Evolutionary conservation across 148 eudicot genomes (phyloP), one percentile per base, ranked within the genome.

Genomic region (Camellia japonica): DNA sequence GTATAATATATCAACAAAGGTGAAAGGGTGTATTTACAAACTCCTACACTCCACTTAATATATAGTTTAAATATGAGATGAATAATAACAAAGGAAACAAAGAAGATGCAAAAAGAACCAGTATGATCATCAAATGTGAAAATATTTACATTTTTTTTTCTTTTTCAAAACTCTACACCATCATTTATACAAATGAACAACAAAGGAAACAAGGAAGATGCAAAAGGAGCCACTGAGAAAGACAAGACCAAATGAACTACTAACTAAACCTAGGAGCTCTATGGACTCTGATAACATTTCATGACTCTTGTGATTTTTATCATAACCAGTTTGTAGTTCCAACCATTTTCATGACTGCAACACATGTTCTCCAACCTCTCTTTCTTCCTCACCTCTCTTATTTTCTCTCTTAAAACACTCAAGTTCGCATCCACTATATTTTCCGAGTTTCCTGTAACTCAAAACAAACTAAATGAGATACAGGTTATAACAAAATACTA

Each of bases 341-440:
- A 71, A 43, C 74, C 74, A 18, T 71, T 71, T 47, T 71, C 16
- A 5, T 3, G 14, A 3, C 60, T 56, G 12, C 60, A 9, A 56
- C 60, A 56, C 52, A 49, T 1, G 38, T 46, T 8, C 55, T n/a
- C 58, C 74, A 47, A 71, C 15, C 42, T 0, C 74, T 71, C 74
- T 20, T 19, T 49, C 58, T 71, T 71, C 41, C 42, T 49, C 55
- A 71, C 18, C 16, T 71, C 74, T 47, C 41, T 49, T 49, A 71
- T 71, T 71, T 16, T 71, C 41, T 49, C 74, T 20, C 74, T 71
- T 13, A 71, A 14, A 71, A 71, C 42, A 47, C 58, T 71, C 58
- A 71, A 47, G 58, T 19, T 71, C 14, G 74, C 23, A 71, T 71
- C 74, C 58, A 71, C 74, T 18, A 12, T 71, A 49, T 71, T 71